Base-by-base conservation (phyloP, 1,139 yeast genomes). In the Debaryomyces nepalensis region DNA sequence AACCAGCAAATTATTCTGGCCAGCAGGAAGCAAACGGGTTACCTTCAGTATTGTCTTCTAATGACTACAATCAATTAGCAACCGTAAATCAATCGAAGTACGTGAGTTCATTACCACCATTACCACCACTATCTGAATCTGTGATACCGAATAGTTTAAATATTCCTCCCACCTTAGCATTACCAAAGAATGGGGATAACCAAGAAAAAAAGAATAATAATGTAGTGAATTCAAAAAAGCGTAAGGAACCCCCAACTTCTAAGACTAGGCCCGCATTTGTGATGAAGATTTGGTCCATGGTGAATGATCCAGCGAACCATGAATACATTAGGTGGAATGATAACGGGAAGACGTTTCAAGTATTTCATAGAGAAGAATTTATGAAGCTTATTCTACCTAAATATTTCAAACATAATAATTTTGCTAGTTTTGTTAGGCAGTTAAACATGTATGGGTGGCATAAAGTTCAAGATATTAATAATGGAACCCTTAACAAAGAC, bases 371-470 rank as follows among this genome's bases (percentile, higher is more conserved):
- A 41, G 98, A 93, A 59, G 82, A 80, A 45, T 91, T 93, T 58
- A 95, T 91, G 76, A 87, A 84, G 54, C 70, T 75, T 40, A 86
- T 93, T 22, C 71, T 93, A 45, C 98, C 98, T 11, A 81, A 83
- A 45, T 95, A 90, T 64, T 93, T 93, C 70, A 91, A 91, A 57
- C 98, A 93, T 65, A 82, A 90, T 45, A 93, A 93, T 66, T 91
- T 89, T 66, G 95, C 98, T 30, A 82, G 93, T 52, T 93, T 93
- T 70, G 98, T 91, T 6, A 79, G 98, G 46, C 99, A 93, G 61
- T 75, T 93, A 58, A 93, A 93, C 65, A 93, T 93, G 96, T 93
- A 93, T 59, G 99, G 98, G 27, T 93, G 96, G 90, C 98, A 93
- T 66, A 93, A 93, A 66, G 93, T 93, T 5, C 95, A 82, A 61